These are phyloP conservation scores for Arthrobotrys sinensis DNA, from an alignment of 2,329 filamentous ascomycete genomes.

Conservation along the genomic window DNA sequence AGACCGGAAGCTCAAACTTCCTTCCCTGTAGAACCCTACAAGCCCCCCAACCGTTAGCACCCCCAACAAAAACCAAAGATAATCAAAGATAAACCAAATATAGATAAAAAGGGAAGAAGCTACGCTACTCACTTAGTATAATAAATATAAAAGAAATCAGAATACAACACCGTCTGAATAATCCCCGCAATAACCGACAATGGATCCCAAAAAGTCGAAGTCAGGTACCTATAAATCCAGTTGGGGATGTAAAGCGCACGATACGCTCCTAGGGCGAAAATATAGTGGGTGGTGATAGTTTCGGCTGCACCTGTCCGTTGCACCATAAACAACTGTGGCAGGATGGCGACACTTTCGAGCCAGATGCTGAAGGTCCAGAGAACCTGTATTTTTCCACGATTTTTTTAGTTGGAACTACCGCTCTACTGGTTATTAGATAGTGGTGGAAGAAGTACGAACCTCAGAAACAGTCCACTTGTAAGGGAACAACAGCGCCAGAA, in stretches of 20 bases:
- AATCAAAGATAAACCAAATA: constrained; percentile 6
- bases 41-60: constrained; percentile 21
- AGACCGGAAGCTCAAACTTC: constrained; percentile 89
- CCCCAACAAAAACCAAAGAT: constrained; percentile 1
- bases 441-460: constrained; percentile 67
- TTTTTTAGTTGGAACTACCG: not conserved
- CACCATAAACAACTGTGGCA: constrained; percentile 98
- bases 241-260: constrained; percentile 97
- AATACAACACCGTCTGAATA: constrained; percentile 94
- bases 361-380: constrained; percentile 98
- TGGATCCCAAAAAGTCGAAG: constrained; percentile 83
- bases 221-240: constrained; percentile 93
- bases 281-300: constrained; percentile 98
- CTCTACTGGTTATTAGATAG: not conserved
- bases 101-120: not conserved
- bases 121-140: constrained; percentile 89
- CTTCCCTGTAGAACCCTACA: constrained; percentile 82
- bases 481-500: constrained; percentile 85
- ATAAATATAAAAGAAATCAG: constrained; percentile 99
- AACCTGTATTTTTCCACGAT: constrained; percentile 73
- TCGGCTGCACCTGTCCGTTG: constrained; percentile 98
- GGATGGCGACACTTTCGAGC: constrained; percentile 95
- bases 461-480: constrained; percentile 85
- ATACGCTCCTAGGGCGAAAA: constrained; percentile 93
- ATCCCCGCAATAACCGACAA: constrained; percentile 91